Evolutionary conservation across 768 basidiomycete genomes (phyloP), one percentile per base, ranked within the genome.

Genomic region (Suillus spraguei): DNA sequence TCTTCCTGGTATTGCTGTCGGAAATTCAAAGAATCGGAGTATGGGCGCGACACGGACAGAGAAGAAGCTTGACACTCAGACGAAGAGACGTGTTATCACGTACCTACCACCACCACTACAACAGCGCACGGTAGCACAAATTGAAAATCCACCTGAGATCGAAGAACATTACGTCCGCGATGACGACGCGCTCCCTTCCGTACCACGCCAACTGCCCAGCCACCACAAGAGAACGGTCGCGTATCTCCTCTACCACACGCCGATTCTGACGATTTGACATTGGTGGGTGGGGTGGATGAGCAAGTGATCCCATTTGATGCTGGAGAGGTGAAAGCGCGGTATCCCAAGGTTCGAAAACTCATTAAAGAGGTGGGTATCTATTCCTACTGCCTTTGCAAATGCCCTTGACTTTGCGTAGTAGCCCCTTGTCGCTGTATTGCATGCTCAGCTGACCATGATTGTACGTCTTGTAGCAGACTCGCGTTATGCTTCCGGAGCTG

Each of bases 221-320:
- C 28, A 14, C 32, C 5, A 20, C 55, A 60, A 47, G 39, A 33
- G 22, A 20, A 22, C 33, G 56, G 59, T 13, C 59, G 58, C 2
- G 65, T 59, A 32, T 35, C 47, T 9, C 68, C 60, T 13, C 49
- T 64, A 2, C 46, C 9, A 9, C 24, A 63, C 32, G 62, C 69
- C 58, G 74, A 68, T 56, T 74, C 73, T 1, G 73, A 76, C 22
- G 62, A 53, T 35, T 32, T 59, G 64, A 74, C 74, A 2, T 75
- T 74, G 36, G 72, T 77, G 42, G 66, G 68, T 58, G 66, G 53
- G 20, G 69, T 70, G 17, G 69, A 44, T 11, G 63, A 67, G 4
- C 64, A 63, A 5, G 22, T 62, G 17, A 6, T 54, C 36, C 38
- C 65, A 16, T 65, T 63, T 60, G 66, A 74, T 52, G 28, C 70